Base-by-base conservation (phyloP, 2,329 filamentous ascomycete genomes). In the Onygenales sp. region DNA sequence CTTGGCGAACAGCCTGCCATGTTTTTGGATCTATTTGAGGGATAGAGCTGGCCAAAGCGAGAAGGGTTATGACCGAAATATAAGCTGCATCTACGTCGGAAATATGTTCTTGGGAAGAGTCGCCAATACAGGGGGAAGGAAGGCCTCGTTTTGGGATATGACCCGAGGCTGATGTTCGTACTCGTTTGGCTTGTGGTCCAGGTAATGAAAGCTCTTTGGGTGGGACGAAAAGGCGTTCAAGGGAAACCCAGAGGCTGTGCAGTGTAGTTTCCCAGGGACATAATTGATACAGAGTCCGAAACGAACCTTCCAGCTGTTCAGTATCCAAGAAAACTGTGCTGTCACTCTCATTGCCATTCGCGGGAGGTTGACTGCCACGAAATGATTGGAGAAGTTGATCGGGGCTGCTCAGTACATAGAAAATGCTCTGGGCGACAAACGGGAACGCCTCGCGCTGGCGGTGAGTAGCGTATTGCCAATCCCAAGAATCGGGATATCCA, bases 371-470 rank as follows among this genome's bases (percentile, higher is more conserved):
- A 39, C 61, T 58, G 32, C 55, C 58, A 51, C 65, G 61, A 60
- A 75, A 75, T 7, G 73, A 75, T 41, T 57, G 62, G 4, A 75
- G 50, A 8, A 76, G 65, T 45, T 72, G 68, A 33, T 59, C 64
- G 21, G 70, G 65, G 50, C 63, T 69, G 56, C 73, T 69, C 44
- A 77, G 56, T 11, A 71, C 66, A 55, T 70, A 76, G 54, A 69
- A 72, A 1, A 75, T 64, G 52, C 72, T 75, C 55, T 76, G 74
- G 7, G 67, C 64, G 50, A 75, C 55, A 55, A 75, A 75, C 5
- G 69, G 62, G 50, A 70, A 72, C 13, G 61, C 65, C 43, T 67
- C 59, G 14, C 67, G 67, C 54, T 73, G 70, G 5, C 61, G 61
- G 41, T 56, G 53, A n/a, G 69, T 69, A 44, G 70, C 68, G 59